Base-by-base conservation (phyloP, 345 rosid species). In the Turnera subulata region DNA sequence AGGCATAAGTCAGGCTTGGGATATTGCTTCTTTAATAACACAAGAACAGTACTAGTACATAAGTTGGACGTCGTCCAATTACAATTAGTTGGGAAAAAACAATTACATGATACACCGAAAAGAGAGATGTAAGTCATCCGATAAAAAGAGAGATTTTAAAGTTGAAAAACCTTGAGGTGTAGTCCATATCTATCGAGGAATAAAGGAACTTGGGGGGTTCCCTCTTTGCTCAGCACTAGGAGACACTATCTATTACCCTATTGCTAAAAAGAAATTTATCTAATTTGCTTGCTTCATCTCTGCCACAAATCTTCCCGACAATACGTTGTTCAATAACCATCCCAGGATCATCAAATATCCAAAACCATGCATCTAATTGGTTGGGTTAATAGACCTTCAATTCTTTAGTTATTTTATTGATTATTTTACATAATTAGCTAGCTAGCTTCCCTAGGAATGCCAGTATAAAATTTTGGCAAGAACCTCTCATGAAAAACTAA, bases 101-200 rank as follows among this genome's bases (percentile, higher is more conserved):
- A 45, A 20, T 45, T 15, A 45, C n/a, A 18, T 16, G n/a, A 18
- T 47, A 10, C 16, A 18, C 50, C 11, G 4, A n/a, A n/a, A n/a
- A n/a, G n/a, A n/a, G n/a, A n/a, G n/a, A n/a, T n/a, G n/a, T n/a
- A n/a, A 45, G 0, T 22, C 10, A 45, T n/a, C n/a, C n/a, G 19
- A 18, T 18, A 18, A 17, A 47, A 18, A 47, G 2, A 47, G 4
- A 5, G 20, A 47, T 1, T 15, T 9, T 47, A 21, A 2, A 21
- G 13, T 19, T 0, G 26, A 15, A 1, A 21, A 47, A 18, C 22
- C 20, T 2, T 21, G 25, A 47, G 6, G 22, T 16, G 21, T 71
- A 64, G 70, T 70, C 71, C 66, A 35, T 57, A 67, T 75, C 68
- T 55, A 48, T 59, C 17, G 40, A 26, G 59, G 70, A 75, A 75